Base-by-base conservation (phyloP, 2,329 filamentous ascomycete species). In the Phyllosticta citribraziliensis region DNA sequence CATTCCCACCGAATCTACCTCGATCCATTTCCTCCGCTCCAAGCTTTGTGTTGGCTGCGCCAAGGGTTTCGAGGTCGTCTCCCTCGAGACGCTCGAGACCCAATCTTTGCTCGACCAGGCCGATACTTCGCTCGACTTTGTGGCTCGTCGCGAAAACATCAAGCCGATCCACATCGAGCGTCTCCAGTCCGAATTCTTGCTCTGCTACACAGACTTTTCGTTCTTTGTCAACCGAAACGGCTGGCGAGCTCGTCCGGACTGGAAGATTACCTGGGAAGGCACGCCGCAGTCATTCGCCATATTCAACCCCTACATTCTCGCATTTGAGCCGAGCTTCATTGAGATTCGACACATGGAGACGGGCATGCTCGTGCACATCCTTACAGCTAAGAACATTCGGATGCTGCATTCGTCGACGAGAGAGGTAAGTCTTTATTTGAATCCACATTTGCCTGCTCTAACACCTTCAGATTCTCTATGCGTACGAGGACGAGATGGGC, bases 171-270 rank as follows among this genome's bases (percentile, higher is more conserved):
- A 97, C 70, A 97, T 99, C 67, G 95, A 99, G 75, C 88, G 94
- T 54, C 87, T 97, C 72, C 95, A 95, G 67, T 92, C 93, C 73
- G 94, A 99, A 72, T 99, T 99, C 80, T 76, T 99, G 67, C 86
- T 99, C 65, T 97, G 97, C 75, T 99, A 99, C 77, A 94, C 91
- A 4, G 94, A 99, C 73, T 99, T 97, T 76, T 96, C 91, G 12
- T 99, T 99, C 84, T 99, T 97, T 70, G 94, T 99, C 72, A 97
- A 99, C 76, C 86, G 94, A 69, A 97, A 99, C 73, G 94, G 94
- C 47, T 99, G 94, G 94, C 86, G 94, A 65, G 93, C 93, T 59
- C 84, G 92, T 69, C 91, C 92, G 5, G 94, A 99, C 74, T 99
- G 94, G 94, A 87, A 88, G 69, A 96, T 99, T 70, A 88, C 93